phyloP scores from a whole-genome alignment of 1,284 basidiomycete genomes.

The Cutaneotrichosporon sp. region DNA sequence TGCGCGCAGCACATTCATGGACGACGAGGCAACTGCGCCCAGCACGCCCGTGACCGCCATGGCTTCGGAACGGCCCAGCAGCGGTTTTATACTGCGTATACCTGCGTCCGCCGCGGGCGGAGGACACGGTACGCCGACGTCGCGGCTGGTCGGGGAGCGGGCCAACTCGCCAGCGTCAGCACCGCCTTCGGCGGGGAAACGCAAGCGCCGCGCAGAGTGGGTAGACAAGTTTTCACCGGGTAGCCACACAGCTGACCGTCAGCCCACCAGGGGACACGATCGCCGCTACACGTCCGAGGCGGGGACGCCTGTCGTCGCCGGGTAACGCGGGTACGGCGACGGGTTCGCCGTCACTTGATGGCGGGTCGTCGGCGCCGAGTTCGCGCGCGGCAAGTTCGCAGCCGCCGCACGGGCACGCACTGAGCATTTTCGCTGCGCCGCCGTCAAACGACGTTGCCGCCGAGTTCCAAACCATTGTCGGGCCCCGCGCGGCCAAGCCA shows the following conservation, averaged over 20 bases:
- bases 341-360: constrained; percentile 11
- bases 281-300: constrained; percentile 9
- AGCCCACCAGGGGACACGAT: neutral
- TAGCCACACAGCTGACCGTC: constrained; percentile 1
- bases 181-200: constrained; percentile 10
- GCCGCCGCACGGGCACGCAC: constrained; percentile 9
- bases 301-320: constrained; percentile 10
- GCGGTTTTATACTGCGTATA: constrained; percentile 9
- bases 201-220: constrained; percentile 20
- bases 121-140: neutral
- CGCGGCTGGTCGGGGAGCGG: neutral
- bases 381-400: constrained; percentile 10
- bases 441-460: constrained; percentile 17
- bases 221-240: neutral
- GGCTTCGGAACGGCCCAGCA: neutral
- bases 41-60: neutral
- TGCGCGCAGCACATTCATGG: neutral
- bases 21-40: constrained; percentile 6
- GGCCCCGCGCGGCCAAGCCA: constrained; percentile 5
- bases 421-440: constrained; percentile 32
- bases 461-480: constrained; percentile 19
- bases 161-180: constrained; percentile 5
- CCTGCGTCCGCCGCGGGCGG: constrained; percentile 3
- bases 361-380: constrained; percentile 10
- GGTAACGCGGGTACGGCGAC: neutral